phyloP scores from a whole-genome alignment of 163 green algal genomes.

The Scenedesmus sp. region DNA sequence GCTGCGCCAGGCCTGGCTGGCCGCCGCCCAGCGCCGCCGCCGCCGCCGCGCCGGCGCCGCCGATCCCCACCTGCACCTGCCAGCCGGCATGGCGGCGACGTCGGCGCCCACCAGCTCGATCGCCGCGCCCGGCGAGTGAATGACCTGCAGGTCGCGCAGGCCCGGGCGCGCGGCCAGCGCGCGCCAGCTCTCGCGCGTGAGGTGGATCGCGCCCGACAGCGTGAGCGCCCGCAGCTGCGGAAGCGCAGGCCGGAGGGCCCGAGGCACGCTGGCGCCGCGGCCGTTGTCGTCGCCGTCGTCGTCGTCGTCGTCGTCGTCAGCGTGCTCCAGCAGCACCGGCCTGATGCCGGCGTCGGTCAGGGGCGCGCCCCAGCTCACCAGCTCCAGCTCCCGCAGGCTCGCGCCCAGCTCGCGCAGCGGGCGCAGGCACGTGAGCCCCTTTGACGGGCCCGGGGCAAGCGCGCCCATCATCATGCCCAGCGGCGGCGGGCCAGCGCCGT shows the following conservation, averaged over 20 bases:
- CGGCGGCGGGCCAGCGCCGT: not conserved
- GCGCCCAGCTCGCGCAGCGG: conserved; percentile 2
- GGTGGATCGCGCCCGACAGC: conserved; percentile 8
- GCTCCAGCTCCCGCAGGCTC: conserved; percentile 16
- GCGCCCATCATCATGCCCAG: no score
- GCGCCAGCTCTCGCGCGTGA: not conserved
- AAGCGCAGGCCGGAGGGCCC: conserved; percentile 6
- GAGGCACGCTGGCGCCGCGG: no score
- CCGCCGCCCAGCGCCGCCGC: no score
- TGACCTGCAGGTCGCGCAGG: not conserved
- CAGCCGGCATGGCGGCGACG: no score
- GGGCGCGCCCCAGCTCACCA: conserved; percentile 12
- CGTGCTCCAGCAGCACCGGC: not conserved
- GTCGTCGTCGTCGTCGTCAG: not conserved
- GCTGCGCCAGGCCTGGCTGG: no score
- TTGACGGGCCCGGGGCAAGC: no score
- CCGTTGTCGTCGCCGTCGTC: not conserved
- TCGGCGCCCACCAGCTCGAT: no score
- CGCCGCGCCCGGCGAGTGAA: no score
- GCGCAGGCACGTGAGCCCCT: conserved; percentile 17
- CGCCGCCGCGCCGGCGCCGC: no score
- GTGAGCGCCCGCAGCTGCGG: not conserved
- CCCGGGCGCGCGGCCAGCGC: not conserved
- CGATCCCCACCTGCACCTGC: no score
- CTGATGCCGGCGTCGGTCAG: conserved; percentile 16